Evolutionary conservation across 306 rosid genomes (phyloP), one percentile per base, ranked within the genome.

Genomic region (Fragaria nilgerrensis): DNA sequence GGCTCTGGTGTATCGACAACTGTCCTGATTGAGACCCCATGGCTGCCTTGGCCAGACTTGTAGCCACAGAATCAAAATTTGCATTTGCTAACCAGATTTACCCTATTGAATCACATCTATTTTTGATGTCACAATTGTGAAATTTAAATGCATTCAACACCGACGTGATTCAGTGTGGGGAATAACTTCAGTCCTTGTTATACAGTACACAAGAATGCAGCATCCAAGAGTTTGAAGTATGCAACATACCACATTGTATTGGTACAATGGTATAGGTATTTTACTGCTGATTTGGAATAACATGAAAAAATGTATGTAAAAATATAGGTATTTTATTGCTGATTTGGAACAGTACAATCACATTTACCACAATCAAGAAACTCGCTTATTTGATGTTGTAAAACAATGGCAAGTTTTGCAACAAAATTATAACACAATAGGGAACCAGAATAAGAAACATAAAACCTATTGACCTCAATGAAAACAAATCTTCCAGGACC

Each of bases 391-490:
- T 74, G 44, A 59, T 41, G 20, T 74, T 2, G 49, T 25, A 4
- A 62, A 75, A 44, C 70, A 45, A 44, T 25, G 20, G 61, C 62
- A 1, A 32, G 71, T 75, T 45, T 75, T 47, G 71, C 71, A 19
- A 16, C 41, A 74, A 80, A 62, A 76, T 59, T 76, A 76, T 32
- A 53, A 20, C 36, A 53, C 47, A 20, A 43, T 29, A n/a, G 44
- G 58, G 10, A 61, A 29, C 65, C 22, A 39, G 25, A 50, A 62
- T 9, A 32, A 56, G 75, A 75, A 74, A 48, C 58, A 48, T 68
- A 72, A 69, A 77, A 73, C 75, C 83, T 77, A 82, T 80, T 66
- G 82, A 83, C 52, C 49, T 79, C 78, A 50, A 58, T 47, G 55
- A 10, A n/a, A 74, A 36, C 48, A 22, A 20, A 72, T 53, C 50